A percentile compares a stretch with the other conserved stretches of the same genome.
phyloP scores from a whole-genome alignment of 495 filamentous ascomycete genomes.

The Parathielavia appendiculata region DNA sequence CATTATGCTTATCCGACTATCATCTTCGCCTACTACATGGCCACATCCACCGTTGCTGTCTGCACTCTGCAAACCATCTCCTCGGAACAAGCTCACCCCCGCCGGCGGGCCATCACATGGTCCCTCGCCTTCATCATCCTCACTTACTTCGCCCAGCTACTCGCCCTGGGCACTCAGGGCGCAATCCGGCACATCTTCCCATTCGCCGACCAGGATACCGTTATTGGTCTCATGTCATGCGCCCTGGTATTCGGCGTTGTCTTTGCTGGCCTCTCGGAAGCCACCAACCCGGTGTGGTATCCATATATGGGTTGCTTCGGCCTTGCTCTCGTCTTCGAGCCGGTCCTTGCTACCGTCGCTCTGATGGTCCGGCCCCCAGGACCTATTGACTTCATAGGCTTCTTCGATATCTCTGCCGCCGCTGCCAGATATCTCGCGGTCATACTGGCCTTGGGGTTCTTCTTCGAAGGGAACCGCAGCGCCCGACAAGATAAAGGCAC shows the following conservation, averaged over 20 bases:
- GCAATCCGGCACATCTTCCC: slow-evolving; percentile 38
- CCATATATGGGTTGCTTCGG: slow-evolving; percentile 55
- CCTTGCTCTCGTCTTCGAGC: slow-evolving; percentile 49
- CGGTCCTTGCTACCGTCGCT: slow-evolving; percentile 36
- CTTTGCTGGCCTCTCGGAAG: slow-evolving; percentile 46
- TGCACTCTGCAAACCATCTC: slow-evolving; percentile 52
- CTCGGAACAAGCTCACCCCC: slow-evolving; percentile 32
- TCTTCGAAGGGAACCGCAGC: slow-evolving; percentile 30
- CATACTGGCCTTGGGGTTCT: slow-evolving; percentile 27
- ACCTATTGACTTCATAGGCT: slow-evolving; percentile 21
- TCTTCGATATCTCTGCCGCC: slow-evolving; percentile 34
- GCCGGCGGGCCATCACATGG: slow-evolving; percentile 43
- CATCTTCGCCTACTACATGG: slow-evolving; percentile 52
- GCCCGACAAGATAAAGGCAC: slow-evolving; percentile 30
- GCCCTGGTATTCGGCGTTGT: slow-evolving; percentile 52
- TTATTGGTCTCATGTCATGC: slow-evolving; percentile 50
- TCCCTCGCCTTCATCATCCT: slow-evolving; percentile 44
- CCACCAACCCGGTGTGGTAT: slow-evolving; percentile 53
- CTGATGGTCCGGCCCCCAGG: slow-evolving; percentile 23
- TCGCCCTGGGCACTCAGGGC: slow-evolving; percentile 38
- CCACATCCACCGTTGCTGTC: slow-evolving; percentile 46
- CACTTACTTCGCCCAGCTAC: slow-evolving; percentile 48
- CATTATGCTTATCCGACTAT: slow-evolving; percentile 53
- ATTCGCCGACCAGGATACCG: slow-evolving; percentile 39
- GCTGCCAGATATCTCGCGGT: slow-evolving; percentile 33